Conservation (phyloP, 1,284 basidiomycete genomes). For the Leccinum griseonigrum region DNA sequence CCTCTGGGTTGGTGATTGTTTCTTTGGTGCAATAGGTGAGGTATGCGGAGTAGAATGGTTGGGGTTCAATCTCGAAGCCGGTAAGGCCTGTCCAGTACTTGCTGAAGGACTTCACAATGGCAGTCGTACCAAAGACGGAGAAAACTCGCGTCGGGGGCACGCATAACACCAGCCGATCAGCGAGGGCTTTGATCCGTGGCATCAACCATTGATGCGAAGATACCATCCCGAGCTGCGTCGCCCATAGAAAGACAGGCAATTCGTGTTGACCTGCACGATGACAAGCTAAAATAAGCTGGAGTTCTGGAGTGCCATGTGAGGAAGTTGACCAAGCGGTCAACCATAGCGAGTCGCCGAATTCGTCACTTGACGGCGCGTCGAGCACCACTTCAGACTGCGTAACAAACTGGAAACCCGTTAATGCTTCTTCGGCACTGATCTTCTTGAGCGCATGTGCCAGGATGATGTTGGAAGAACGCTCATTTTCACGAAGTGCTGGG, state of each 20-base stretch:
- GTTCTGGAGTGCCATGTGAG: constrained; percentile 28
- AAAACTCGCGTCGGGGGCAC: constrained; percentile 53
- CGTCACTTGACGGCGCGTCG: constrained; percentile 10
- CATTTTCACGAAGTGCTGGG: constrained; percentile 42
- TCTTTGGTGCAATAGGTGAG: constrained; percentile 52
- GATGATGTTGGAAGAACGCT: constrained; percentile 51
- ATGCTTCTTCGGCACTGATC: constrained; percentile 37
- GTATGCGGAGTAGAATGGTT: constrained; percentile 63
- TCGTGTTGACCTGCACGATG: constrained; percentile 42
- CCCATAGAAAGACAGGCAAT: constrained; percentile 55
- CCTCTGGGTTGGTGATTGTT: constrained; percentile 37
- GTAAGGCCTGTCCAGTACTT: constrained; percentile 53
- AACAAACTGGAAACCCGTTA: constrained; percentile 39
- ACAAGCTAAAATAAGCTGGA: constrained; percentile 51
- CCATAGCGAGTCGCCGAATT: constrained; percentile 41
- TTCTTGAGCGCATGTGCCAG: constrained; percentile 49
- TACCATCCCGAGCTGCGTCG: constrained; percentile 31
- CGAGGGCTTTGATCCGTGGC: constrained; percentile 37
- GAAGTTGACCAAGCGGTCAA: constrained; percentile 47
- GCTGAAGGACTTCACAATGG: constrained; percentile 48
- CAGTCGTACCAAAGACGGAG: constrained; percentile 61
- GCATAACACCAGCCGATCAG: constrained; percentile 36
- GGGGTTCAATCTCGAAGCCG: constrained; percentile 38
- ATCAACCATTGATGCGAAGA: constrained; percentile 35
- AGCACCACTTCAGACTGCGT: constrained; percentile 33